Base-by-base conservation (phyloP, 768 basidiomycete genomes). In the Boletus rufocinnamomeus region DNA sequence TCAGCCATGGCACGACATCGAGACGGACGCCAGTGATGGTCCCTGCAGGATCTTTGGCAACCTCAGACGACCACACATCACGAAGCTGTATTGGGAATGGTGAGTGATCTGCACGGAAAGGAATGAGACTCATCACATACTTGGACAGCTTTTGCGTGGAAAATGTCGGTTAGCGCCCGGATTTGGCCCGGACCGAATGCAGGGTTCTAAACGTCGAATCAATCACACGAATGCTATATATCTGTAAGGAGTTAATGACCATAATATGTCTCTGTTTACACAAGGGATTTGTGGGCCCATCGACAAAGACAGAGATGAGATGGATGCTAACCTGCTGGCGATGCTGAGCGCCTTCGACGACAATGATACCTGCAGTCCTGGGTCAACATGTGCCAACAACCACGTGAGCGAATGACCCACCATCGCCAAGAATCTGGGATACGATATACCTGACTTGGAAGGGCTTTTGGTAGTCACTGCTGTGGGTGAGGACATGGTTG, bases 161-260 rank as follows among this genome's bases (percentile, higher is more conserved):
- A n/a, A n/a, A n/a, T n/a, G n/a, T n/a, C n/a, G n/a, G n/a, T n/a
- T n/a, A n/a, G n/a, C 82, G 82, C 81, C 2, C 85, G 75, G 41
- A 88, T 78, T 63, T 87, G 84, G 1, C 79, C 71, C 2, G 78
- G 76, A 5, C 86, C 84, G 63, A 88, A 88, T 0, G 85, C 85
- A n/a, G 86, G 86, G 59, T 87, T 88, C 86, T 78, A n/a, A n/a
- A 30, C 10, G 23, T 25, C 13, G 11, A 13, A n/a, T 46, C 23
- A 51, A 40, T 52, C 35, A 44, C 13, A 37, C 6, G 25, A 32
- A 27, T 16, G 2, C 10, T n/a, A 6, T 11, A 17, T 9, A 6
- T 35, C 11, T 3, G n/a, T 10, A 46, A 50, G 7, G 13, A 23
- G 4, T 2, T 37, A 30, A 17, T 37, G 34, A 74, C 73, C 87